Percentiles rank a stretch among this genome's conserved stretches.
phyloP scores from a whole-genome alignment of 805 yeast species.

The Candida railenensis region DNA sequence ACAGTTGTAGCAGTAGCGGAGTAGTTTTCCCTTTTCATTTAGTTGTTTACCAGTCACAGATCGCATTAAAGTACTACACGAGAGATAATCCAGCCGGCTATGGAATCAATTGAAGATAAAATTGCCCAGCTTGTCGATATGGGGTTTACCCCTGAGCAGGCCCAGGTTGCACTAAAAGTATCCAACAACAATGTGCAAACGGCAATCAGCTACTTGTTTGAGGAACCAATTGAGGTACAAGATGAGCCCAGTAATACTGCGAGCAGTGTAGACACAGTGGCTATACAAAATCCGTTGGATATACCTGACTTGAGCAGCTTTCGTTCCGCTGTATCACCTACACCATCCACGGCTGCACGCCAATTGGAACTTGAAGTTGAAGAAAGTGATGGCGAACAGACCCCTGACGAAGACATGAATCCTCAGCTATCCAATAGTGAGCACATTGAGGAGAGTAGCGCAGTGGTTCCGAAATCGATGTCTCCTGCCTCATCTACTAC shows the following conservation, averaged over 20 bases:
- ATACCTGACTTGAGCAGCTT: constrained; percentile 25
- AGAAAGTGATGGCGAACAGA: constrained; percentile 1
- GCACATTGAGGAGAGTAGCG: not conserved
- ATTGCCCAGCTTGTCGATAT: constrained; percentile 28
- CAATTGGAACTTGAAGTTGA: constrained; percentile 1
- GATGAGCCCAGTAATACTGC: not conserved
- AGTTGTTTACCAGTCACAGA: too few relatives aligned
- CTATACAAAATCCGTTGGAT: constrained; percentile 27
- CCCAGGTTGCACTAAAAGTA: constrained; percentile 34
- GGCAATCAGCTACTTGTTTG: constrained; percentile 35
- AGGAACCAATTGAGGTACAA: constrained; percentile 22
- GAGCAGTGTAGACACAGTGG: constrained; percentile 18
- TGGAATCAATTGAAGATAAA: constrained; percentile 11
- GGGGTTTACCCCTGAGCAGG: constrained; percentile 40
- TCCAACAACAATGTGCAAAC: constrained; percentile 23
- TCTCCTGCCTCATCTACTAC: not conserved
- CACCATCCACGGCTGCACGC: not conserved
- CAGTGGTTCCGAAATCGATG: not conserved
- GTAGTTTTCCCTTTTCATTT: too few relatives aligned
- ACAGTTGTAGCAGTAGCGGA: too few relatives aligned
- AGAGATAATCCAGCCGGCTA: too few relatives aligned
- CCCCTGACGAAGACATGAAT: constrained; percentile 2
- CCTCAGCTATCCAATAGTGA: not conserved
- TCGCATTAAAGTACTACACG: too few relatives aligned
- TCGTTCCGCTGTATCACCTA: not conserved